phyloP scores from a whole-genome alignment of 805 yeast genomes.

The Suhomyces xylopsoci region DNA sequence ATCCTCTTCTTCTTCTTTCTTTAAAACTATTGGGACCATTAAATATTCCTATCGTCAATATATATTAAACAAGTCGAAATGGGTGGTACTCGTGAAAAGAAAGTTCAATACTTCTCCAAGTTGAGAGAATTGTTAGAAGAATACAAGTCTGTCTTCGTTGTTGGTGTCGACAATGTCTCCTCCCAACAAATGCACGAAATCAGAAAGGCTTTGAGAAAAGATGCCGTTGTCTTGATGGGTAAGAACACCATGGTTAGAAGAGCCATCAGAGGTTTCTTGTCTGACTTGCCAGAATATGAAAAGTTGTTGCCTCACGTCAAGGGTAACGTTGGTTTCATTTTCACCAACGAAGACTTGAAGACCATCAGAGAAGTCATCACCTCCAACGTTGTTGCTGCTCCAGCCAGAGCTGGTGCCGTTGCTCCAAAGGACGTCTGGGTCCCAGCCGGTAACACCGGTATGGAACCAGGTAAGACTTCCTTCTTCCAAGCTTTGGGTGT shows the following conservation, averaged over 20 bases:
- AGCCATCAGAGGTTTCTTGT: constrained; percentile 93
- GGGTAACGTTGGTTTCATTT: constrained; percentile 99
- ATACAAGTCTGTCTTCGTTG: constrained; percentile 97
- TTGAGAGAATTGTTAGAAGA: constrained; percentile 93
- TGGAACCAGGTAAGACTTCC: constrained; percentile 99
- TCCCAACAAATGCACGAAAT: constrained; percentile 99
- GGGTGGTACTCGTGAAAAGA: constrained; percentile 99
- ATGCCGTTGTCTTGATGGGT: constrained; percentile 97
- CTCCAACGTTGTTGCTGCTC: constrained; percentile 98
- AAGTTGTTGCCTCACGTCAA: constrained; percentile 89
- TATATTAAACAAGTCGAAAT: constrained; percentile 71
- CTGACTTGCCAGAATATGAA: constrained; percentile 95
- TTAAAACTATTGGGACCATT: constrained; percentile 49
- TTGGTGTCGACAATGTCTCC: constrained; percentile 99
- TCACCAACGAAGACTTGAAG: constrained; percentile 96
- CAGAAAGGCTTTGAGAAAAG: constrained; percentile 94
- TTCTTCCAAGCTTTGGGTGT: constrained; percentile 99
- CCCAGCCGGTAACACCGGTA: constrained; percentile 99
- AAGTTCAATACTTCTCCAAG: constrained; percentile 90
- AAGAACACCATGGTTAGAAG: constrained; percentile 99
- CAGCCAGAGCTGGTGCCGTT: constrained; percentile 99
- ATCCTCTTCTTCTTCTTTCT: not conserved
- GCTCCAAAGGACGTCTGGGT: constrained; percentile 98
- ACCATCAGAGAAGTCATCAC: constrained; percentile 83
- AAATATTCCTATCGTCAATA: constrained; percentile 84